A percentile compares a stretch with the other conserved stretches of the same genome.
phyloP scores from a whole-genome alignment of 2,329 filamentous ascomycete genomes.

The Ophiostoma sp. region DNA sequence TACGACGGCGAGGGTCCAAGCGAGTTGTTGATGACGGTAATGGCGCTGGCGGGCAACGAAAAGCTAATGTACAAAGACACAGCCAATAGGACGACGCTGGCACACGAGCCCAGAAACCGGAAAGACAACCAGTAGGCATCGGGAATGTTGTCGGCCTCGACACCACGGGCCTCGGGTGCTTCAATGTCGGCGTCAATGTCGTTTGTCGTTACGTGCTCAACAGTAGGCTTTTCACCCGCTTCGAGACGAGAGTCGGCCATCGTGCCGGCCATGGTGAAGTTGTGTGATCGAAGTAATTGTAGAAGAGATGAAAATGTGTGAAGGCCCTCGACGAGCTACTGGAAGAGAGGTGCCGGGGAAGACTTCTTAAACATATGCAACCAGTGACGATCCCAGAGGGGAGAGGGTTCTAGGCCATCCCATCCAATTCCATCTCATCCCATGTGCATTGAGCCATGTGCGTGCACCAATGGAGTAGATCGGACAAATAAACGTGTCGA shows the following conservation, averaged over 20 bases:
- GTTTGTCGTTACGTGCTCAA: not conserved
- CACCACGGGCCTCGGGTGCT: constrained; percentile 18
- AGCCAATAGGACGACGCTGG: constrained; percentile 22
- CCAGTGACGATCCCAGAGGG: not conserved
- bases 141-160: constrained; percentile 24
- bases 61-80: constrained; percentile 19
- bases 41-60: constrained; percentile 19
- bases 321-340: not conserved
- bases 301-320: not conserved
- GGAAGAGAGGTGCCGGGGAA: not conserved
- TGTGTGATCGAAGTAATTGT: not conserved
- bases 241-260: not conserved
- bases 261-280: not conserved
- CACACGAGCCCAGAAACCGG: constrained; percentile 23
- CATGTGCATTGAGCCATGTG: too few relatives aligned
- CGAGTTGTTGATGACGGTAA: constrained; percentile 26
- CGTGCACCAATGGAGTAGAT: too few relatives aligned
- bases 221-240: not conserved
- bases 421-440: too few relatives aligned
- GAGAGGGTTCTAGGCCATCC: too few relatives aligned
- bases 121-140: constrained; percentile 25
- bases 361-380: not conserved
- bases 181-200: not conserved
- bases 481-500: too few relatives aligned
- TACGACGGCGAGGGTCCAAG: constrained; percentile 16